phyloP scores from a whole-genome alignment of 768 basidiomycete species.

The Tephrocybe sp. region DNA sequence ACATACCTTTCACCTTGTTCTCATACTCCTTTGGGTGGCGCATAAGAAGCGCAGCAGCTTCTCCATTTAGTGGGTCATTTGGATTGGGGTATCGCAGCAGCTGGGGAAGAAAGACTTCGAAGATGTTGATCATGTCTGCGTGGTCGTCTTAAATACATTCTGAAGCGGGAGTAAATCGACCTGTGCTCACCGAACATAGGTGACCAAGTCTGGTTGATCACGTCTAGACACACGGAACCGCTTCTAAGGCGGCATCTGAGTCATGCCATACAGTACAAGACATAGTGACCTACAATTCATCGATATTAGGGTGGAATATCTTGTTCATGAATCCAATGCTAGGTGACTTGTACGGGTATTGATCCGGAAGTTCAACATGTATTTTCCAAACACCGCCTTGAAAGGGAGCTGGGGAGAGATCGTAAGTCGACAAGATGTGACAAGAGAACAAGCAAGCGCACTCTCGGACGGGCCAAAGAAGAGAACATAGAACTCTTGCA shows the following conservation, averaged over 20 bases:
- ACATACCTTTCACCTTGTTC: conserved; percentile 84
- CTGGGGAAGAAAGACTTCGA: conserved; percentile 97
- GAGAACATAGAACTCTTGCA: conserved; percentile 98
- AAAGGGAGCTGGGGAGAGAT: conserved; percentile 73
- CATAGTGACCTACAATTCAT: conserved; percentile 79
- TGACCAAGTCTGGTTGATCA: conserved; percentile 99
- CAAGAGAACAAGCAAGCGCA: conserved; percentile 39
- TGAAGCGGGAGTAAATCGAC: neutral
- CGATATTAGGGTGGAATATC: conserved; percentile 99
- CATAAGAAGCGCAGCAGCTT: conserved; percentile 96
- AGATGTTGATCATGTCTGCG: conserved; percentile 98
- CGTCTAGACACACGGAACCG: conserved; percentile 97
- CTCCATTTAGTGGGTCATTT: conserved; percentile 96
- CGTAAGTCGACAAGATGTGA: conserved; percentile 2
- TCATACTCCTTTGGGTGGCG: conserved; percentile 97
- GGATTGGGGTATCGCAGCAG: conserved; percentile 97
- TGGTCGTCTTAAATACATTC: conserved; percentile 5
- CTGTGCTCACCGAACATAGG: conserved; percentile 94
- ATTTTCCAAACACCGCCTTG: conserved; percentile 99
- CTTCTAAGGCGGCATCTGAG: conserved; percentile 55
- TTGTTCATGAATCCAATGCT: conserved; percentile 99
- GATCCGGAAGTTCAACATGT: conserved; percentile 96
- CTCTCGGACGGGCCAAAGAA: conserved; percentile 95
- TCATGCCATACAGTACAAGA: conserved; percentile 1
- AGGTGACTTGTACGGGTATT: conserved; percentile 98